Percentiles rank a stretch among this genome's conserved stretches.
Evolutionary conservation across 139 green algal species (phyloP).

Genomic region (Coccomyxa sp.): DNA sequence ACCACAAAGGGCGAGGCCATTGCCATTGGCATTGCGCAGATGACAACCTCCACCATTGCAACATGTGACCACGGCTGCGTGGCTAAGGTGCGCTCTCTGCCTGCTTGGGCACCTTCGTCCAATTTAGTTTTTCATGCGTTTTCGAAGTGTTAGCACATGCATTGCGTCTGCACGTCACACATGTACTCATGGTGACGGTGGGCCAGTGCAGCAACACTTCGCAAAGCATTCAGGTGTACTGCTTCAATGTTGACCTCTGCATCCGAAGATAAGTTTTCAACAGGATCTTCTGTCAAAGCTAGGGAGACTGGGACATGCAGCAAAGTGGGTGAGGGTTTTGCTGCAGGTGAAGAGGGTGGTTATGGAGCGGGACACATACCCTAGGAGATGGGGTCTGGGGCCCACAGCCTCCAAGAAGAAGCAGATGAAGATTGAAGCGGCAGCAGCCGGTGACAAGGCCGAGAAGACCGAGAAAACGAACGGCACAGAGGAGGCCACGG

Average conservation of each 20-base stretch:
- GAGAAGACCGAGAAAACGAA: not conserved
- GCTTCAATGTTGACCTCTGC: not conserved
- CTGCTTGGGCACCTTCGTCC: conserved; percentile 87
- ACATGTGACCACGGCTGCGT: conserved; percentile 93
- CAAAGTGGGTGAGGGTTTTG: not conserved
- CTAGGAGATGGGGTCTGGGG: conserved; percentile 89
- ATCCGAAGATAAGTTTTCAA: no score
- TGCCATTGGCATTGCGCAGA: conserved; percentile 92
- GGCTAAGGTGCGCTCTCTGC: conserved; percentile 70
- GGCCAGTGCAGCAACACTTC: no score
- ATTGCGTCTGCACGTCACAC: no score
- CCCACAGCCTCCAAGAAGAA: conserved; percentile 95
- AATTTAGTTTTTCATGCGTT: no score
- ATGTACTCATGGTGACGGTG: no score
- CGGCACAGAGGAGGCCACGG: not conserved
- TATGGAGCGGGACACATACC: conserved; percentile 99
- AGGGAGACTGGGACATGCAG: no score
- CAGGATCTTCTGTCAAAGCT: no score
- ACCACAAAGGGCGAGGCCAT: conserved; percentile 99
- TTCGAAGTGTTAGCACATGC: no score
- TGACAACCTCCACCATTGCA: conserved; percentile 95
- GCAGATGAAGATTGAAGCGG: conserved; percentile 90
- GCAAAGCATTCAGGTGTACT: not conserved
- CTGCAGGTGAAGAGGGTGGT: conserved; percentile 83
- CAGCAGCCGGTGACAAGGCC: not conserved